These are phyloP conservation scores for Globisporangium abappressorium DNA, from an alignment of 352 stramenopile genomes.

Conservation along the genomic window DNA sequence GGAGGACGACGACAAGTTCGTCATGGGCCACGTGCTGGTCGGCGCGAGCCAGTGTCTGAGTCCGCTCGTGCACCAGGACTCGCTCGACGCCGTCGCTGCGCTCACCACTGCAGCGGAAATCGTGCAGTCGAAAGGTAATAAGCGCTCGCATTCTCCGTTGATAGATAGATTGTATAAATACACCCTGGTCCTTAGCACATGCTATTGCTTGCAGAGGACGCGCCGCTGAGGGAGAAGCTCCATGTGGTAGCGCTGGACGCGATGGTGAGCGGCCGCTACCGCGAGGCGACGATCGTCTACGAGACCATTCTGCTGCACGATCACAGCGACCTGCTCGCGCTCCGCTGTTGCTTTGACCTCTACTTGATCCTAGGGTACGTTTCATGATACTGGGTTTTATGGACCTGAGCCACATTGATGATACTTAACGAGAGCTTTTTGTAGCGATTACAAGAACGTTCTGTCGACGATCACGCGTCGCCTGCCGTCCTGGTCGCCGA, in stretches of 20 bases:
- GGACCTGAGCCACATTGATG: not conserved
- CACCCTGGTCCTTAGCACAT: not conserved
- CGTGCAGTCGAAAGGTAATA: conserved; percentile 32
- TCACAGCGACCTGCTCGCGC: conserved; percentile 61
- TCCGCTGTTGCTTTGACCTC: conserved; percentile 77
- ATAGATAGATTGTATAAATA: not conserved
- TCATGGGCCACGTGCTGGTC: conserved; percentile 86
- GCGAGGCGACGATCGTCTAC: conserved; percentile 69
- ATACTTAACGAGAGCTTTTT: not conserved
- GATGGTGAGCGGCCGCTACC: conserved; percentile 61
- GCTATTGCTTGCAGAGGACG: conserved; percentile 15
- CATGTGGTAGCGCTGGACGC: conserved; percentile 71
- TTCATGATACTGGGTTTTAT: not conserved
- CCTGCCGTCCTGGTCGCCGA: conserved; percentile 74
- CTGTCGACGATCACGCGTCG: conserved; percentile 69
- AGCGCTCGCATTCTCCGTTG: not conserved
- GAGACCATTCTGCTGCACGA: conserved; percentile 78
- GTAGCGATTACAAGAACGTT: conserved; percentile 75
- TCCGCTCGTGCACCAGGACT: conserved; percentile 64
- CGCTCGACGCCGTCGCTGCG: conserved; percentile 40
- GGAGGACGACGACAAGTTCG: conserved; percentile 50
- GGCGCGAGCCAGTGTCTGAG: conserved; percentile 66
- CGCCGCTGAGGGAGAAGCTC: conserved; percentile 52
- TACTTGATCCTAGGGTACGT: conserved; percentile 75
- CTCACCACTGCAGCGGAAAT: conserved; percentile 35